Evolutionary conservation across 2,329 filamentous ascomycete genomes (phyloP), one percentile per base, ranked within the genome.

Genomic region (Monascus ruber): DNA sequence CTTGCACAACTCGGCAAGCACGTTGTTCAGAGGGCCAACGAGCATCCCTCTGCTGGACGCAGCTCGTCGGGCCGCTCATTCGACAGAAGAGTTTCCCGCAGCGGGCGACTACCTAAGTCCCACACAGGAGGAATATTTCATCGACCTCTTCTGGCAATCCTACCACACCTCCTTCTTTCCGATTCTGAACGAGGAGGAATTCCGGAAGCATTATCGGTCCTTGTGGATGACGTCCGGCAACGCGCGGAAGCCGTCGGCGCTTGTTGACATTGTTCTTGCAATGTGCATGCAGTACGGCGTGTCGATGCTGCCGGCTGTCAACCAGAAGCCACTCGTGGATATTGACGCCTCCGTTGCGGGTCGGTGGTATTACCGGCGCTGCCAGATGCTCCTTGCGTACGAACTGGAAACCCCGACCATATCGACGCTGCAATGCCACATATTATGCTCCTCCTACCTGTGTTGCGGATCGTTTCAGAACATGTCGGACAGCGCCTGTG

Each of bases 201-300:
- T 73, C 41, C 61, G 56, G 36, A 55, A 55, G 6, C 59, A 71
- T 39, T 69, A 71, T 41, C 51, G 58, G 5, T 66, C 63, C 0
- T 52, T 71, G 5, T 69, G 65, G 62, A 50, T 33, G 2, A 42
- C 46, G 6, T 45, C 43, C 5, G 42, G 40, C 11, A 42, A 45
- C 2, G 34, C 41, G 5, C 59, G 71, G 5, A 63, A 63, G 38
- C 57, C 64, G 2, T 75, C 71, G 2, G 63, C 72, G 1, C 56
- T 75, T 0, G 67, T 71, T 1, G 72, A 75, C 41, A 73, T 74
- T 24, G 53, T 74, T 28, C 50, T 75, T 10, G 72, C 72, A 0
- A 43, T 17, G 17, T 17, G 17, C 17, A 68, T 75, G 58, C 71
- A 74, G 49, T 66, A 68, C 31, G 63, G 64, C 10, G 52, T 63